These are phyloP conservation scores for Parascedosporium putredinis DNA, from an alignment of 2,329 filamentous ascomycete genomes.

Conservation along the genomic window DNA sequence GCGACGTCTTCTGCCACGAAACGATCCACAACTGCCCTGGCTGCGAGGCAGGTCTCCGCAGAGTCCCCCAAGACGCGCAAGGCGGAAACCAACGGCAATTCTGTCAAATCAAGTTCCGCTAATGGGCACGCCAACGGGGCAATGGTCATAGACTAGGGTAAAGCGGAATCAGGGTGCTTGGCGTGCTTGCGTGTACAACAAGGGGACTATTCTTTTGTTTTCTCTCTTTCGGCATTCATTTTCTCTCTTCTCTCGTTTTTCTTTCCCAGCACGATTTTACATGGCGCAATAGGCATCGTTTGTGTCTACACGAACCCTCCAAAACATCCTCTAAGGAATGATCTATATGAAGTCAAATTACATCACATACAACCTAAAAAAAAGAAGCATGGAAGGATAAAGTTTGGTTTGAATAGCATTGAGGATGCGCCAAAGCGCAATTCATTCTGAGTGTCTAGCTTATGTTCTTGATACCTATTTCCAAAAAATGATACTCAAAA, in stretches of 20 bases:
- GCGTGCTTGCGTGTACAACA: neutral
- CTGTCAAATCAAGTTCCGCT: no score
- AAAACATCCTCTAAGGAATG: neutral
- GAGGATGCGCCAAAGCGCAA: neutral
- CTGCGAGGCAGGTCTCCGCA: slow-evolving; percentile 43
- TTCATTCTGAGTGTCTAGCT: neutral
- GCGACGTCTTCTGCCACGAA: slow-evolving; percentile 91
- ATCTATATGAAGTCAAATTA: neutral
- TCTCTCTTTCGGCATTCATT: no score
- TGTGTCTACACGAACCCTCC: no score
- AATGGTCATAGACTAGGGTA: slow-evolving; percentile 31
- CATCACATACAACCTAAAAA: neutral
- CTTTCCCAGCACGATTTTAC: no score
- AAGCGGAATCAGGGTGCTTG: neutral
- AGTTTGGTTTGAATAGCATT: neutral
- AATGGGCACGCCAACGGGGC: slow-evolving; percentile 25
- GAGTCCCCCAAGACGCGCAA: slow-evolving; percentile 10
- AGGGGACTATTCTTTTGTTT: neutral
- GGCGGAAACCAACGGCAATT: slow-evolving; percentile 19
- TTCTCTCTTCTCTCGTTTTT: no score
- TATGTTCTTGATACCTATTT: neutral
- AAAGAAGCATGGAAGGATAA: neutral
- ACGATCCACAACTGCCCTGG: slow-evolving; percentile 93
- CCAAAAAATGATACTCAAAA: neutral
- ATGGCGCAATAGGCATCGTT: no score